Percentiles rank a stretch among this genome's conserved stretches.
Conservation (phyloP, 2,329 filamentous ascomycete genomes). For the Neofusicoccum parvum region DNA sequence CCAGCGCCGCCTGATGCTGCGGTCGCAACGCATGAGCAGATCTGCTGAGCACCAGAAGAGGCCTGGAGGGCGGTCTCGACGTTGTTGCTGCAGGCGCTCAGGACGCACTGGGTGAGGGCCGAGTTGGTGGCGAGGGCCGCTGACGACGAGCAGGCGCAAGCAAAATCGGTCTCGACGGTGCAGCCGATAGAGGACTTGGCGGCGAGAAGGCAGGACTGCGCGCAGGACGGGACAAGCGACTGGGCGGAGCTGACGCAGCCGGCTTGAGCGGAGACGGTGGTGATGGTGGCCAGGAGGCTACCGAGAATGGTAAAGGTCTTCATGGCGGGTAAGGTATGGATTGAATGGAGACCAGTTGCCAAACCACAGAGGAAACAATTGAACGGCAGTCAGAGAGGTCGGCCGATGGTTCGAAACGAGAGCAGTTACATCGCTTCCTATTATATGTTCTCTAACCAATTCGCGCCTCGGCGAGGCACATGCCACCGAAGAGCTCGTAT, state of each 20-base stretch:
- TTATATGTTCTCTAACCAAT: neutral
- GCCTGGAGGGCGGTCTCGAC: slow-evolving; percentile 12
- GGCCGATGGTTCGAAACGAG: neutral
- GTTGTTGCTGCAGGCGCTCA: slow-evolving; percentile 10
- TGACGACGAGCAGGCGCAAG: slow-evolving; percentile 13
- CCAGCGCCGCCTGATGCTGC: neutral
- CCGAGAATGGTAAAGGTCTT: neutral
- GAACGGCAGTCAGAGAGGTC: neutral
- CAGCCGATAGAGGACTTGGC: slow-evolving; percentile 12
- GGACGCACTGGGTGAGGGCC: slow-evolving; percentile 9
- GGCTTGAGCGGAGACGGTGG: slow-evolving; percentile 12
- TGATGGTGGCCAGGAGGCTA: neutral
- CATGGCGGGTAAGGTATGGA: neutral
- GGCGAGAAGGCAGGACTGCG: slow-evolving; percentile 13
- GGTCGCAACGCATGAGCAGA: slow-evolving; percentile 18
- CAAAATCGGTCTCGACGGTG: slow-evolving; percentile 18
- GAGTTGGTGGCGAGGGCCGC: neutral
- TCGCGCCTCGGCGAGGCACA: slow-evolving; percentile 12
- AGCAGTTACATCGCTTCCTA: neutral
- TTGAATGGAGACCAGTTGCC: neutral
- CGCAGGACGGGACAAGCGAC: slow-evolving; percentile 16
- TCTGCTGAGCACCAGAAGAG: slow-evolving; percentile 8
- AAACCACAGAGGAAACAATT: neutral
- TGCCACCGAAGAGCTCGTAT: slow-evolving; percentile 8
- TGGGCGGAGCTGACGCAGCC: slow-evolving; percentile 16